Conservation (phyloP, 164 flowering plant genomes). For the grape (Vitis vinifera) region ASM3070453v1 NC_081817.1:27372001-27372500, state of each 20-base stretch:
- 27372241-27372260: slow-evolving; percentile 18
- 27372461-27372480: slow-evolving; percentile 4
- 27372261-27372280: slow-evolving; percentile 21
- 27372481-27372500: neutral
- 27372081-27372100: too few species aligned
- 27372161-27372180: neutral
- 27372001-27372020: too few species aligned
- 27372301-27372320: slow-evolving; percentile 12
- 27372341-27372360: slow-evolving; percentile 9
- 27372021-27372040: too few species aligned
- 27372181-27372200: neutral
- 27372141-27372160: neutral
- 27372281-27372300: slow-evolving; percentile 11
- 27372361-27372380: slow-evolving; percentile 13
- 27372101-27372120: too few species aligned
- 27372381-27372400: slow-evolving; percentile 12
- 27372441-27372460: slow-evolving; percentile 7
- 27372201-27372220: neutral
- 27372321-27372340: slow-evolving; percentile 1
- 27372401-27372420: neutral
- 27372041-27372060: too few species aligned
- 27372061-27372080: too few species aligned
- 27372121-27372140: neutral
- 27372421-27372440: neutral
- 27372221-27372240: slow-evolving; percentile 16